A percentile compares a stretch with the other conserved stretches of the same genome.
Conservation (phyloP, 345 rosid species). For the Carallia pectinifolia region DNA sequence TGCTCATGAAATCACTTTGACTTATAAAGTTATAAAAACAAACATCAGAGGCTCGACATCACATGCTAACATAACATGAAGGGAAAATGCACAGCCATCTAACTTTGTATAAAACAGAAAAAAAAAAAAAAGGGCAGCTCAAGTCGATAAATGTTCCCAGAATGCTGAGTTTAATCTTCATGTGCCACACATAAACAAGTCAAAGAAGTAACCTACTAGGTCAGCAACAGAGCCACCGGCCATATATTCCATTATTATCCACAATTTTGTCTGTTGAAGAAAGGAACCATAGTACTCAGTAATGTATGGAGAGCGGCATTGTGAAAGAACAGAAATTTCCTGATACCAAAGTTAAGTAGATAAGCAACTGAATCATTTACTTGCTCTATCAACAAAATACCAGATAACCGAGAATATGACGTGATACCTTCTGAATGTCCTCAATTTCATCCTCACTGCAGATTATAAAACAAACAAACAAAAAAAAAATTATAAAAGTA, state of each 20-base stretch:
- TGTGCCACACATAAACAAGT: slow-evolving; percentile 17
- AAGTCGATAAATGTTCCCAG: background rate
- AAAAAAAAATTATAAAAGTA: slow-evolving; percentile 23
- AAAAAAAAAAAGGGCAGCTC: background rate
- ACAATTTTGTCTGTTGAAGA: slow-evolving; percentile 93
- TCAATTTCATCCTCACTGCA: slow-evolving; percentile 98
- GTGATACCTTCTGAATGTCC: slow-evolving; percentile 90
- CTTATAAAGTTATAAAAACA: background rate
- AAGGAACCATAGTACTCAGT: slow-evolving; percentile 96
- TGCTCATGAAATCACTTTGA: background rate
- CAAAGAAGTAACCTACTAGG: slow-evolving; percentile 66
- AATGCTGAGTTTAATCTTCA: slow-evolving; percentile 1
- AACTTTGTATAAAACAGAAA: background rate
- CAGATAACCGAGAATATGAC: slow-evolving; percentile 17
- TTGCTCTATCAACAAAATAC: slow-evolving; percentile 5
- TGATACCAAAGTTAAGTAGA: slow-evolving; percentile 32
- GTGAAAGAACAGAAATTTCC: slow-evolving; percentile 97
- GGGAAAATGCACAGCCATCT: background rate
- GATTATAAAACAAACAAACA: slow-evolving; percentile 13
- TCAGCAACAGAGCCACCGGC: slow-evolving; percentile 99
- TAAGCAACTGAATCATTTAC: slow-evolving; percentile 24
- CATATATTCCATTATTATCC: slow-evolving; percentile 99
- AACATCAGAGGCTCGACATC: background rate
- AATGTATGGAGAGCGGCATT: slow-evolving; percentile 92
- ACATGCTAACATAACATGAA: background rate